Percentiles rank a stretch among this genome's conserved stretches.
Conservation (phyloP, 768 basidiomycete species). For the Rhodotorula sphaerocarpa region DNA sequence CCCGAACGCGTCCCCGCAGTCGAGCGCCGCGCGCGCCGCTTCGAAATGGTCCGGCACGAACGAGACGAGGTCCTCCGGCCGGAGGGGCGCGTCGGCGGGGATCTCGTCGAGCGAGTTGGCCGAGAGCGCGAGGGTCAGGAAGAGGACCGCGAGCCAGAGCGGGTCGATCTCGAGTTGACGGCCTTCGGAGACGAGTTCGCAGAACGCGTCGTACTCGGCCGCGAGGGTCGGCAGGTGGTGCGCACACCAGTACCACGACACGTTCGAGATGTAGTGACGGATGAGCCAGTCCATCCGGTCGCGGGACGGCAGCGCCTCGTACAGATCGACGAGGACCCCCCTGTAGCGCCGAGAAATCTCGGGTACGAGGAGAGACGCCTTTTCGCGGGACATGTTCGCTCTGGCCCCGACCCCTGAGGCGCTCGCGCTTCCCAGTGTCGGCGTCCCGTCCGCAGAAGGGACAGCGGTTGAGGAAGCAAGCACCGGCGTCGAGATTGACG, state of each 20-base stretch:
- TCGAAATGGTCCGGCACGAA: slow-evolving; percentile 7
- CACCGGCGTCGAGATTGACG: background rate
- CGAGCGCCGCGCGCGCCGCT: slow-evolving; percentile 15
- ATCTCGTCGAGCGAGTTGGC: slow-evolving; percentile 18
- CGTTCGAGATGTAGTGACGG: background rate
- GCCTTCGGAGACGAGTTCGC: slow-evolving; percentile 4
- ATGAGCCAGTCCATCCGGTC: slow-evolving; percentile 22
- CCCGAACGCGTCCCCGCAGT: slow-evolving; percentile 15
- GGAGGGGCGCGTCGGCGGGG: slow-evolving; percentile 4
- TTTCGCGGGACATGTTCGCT: background rate
- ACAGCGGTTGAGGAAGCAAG: background rate
- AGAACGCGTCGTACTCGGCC: slow-evolving; percentile 26
- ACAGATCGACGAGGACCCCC: slow-evolving; percentile 16
- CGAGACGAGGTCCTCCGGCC: slow-evolving; percentile 1
- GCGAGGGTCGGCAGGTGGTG: slow-evolving; percentile 23
- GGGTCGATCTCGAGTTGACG: slow-evolving; percentile 23
- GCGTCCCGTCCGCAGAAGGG: background rate
- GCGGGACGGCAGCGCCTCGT: slow-evolving; percentile 5
- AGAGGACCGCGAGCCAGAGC: slow-evolving; percentile 12
- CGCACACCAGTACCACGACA: slow-evolving; percentile 21
- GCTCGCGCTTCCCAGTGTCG: too few species aligned
- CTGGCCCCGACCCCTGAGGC: background rate
- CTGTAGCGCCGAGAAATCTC: slow-evolving; percentile 12
- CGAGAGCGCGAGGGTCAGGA: slow-evolving; percentile 17
- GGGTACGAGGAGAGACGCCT: slow-evolving; percentile 15